Percentiles rank a stretch among this genome's conserved stretches.
Conservation (phyloP, 257 asterid genomes). For the Voacanga thouarsii region DNA sequence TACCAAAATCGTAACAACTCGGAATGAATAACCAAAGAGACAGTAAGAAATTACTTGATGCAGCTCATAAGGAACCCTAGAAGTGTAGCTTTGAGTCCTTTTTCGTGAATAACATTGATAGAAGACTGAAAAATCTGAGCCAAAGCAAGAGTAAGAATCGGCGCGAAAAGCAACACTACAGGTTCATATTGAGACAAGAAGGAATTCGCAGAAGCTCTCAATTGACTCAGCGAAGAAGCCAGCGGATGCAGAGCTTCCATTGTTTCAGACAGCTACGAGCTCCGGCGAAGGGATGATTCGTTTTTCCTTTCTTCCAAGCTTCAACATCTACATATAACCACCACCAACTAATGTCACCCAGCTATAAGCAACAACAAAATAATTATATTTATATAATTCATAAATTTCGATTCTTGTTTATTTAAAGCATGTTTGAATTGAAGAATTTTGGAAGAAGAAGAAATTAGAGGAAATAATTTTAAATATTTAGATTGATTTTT, state of each 20-base stretch:
- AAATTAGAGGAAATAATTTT: too few species aligned
- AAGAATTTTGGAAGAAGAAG: too few species aligned
- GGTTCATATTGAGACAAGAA: conserved; percentile 66
- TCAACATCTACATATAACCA: neutral
- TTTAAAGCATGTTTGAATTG: too few species aligned
- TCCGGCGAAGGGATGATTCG: neutral
- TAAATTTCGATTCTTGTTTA: too few species aligned
- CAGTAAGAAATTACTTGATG: conserved; percentile 50
- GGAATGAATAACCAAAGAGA: neutral
- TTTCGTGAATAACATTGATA: conserved; percentile 44
- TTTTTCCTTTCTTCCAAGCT: neutral
- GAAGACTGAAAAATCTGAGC: conserved; percentile 51
- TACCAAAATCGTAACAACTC: neutral
- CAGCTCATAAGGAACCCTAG: conserved; percentile 48
- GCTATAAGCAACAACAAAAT: too few species aligned
- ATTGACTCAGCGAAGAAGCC: conserved; percentile 32
- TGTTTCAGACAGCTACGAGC: conserved; percentile 16
- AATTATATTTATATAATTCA: too few species aligned
- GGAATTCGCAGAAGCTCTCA: conserved; percentile 61
- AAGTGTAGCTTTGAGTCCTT: conserved; percentile 60
- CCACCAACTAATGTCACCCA: neutral
- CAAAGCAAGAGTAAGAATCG: conserved; percentile 45
- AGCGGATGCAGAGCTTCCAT: conserved; percentile 48
- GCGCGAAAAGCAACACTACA: conserved; percentile 46
- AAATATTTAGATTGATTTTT: too few species aligned